Conservation (phyloP, 495 filamentous ascomycete genomes). For the Schizothecium vesticola region DNA sequence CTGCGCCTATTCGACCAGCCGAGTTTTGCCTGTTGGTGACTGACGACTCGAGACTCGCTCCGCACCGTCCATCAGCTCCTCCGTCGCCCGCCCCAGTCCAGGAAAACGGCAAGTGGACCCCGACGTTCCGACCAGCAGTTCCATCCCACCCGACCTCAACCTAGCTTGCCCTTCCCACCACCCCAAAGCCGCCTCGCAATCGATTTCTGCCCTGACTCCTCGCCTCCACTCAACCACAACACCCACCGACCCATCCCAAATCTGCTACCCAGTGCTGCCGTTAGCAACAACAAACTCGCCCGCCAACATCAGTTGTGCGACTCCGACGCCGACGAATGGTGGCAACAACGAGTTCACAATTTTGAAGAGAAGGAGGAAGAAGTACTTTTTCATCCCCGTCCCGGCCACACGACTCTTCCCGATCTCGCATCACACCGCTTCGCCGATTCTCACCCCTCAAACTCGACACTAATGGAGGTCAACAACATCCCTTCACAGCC, state of each 20-base stretch:
- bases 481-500: not conserved
- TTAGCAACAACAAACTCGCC: not conserved
- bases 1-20: not conserved
- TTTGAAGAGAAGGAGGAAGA: slow-evolving; percentile 15
- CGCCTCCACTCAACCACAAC: not conserved
- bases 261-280: not conserved
- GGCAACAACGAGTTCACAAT: slow-evolving; percentile 11
- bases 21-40: not conserved
- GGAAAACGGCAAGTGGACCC: not conserved
- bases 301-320: slow-evolving; percentile 1
- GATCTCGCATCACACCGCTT: slow-evolving; percentile 1
- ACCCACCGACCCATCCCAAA: not conserved
- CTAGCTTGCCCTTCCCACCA: not conserved
- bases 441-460: not conserved
- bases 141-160: not conserved
- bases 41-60: not conserved
- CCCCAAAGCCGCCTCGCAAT: not conserved
- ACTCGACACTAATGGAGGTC: slow-evolving; percentile 25
- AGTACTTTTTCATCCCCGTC: not conserved
- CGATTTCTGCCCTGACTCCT: not conserved
- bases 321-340: slow-evolving; percentile 18
- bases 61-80: not conserved
- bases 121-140: not conserved
- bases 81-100: not conserved
- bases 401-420: not conserved